These are phyloP conservation scores for Vigna trinervia DNA, from an alignment of 306 rosid species.

Conservation along the genomic window DNA sequence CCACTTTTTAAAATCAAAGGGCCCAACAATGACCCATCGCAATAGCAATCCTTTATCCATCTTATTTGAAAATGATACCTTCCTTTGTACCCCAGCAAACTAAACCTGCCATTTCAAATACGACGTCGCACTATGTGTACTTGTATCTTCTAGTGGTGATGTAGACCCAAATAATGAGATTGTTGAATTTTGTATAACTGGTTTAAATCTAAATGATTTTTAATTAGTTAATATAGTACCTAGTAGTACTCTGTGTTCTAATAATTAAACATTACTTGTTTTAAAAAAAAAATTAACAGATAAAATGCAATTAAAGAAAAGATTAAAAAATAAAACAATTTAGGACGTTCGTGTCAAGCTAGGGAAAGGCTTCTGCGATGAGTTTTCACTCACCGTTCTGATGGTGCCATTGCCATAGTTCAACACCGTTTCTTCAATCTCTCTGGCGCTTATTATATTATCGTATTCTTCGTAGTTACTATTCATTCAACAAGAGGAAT, in stretches of 20 bases:
- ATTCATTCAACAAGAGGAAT: no score
- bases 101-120: neutral
- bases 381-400: neutral
- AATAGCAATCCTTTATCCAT: slow-evolving; percentile 13
- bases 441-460: no score
- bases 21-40: slow-evolving; percentile 40
- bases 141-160: no score
- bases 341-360: neutral
- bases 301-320: no score
- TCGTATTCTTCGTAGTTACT: neutral
- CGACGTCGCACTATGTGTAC: neutral
- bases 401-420: neutral
- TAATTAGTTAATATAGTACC: no score
- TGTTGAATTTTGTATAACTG: no score
- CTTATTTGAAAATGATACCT: slow-evolving; percentile 27
- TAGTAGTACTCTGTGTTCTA: no score
- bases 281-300: no score
- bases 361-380: neutral
- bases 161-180: no score
- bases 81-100: neutral
- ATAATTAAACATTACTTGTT: no score
- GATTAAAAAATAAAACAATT: no score
- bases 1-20: slow-evolving; percentile 29
- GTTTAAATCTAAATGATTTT: no score
- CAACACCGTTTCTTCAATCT: neutral